Base-by-base conservation (phyloP, 106 monocot species). In the Narthecium ossifragum region DNA sequence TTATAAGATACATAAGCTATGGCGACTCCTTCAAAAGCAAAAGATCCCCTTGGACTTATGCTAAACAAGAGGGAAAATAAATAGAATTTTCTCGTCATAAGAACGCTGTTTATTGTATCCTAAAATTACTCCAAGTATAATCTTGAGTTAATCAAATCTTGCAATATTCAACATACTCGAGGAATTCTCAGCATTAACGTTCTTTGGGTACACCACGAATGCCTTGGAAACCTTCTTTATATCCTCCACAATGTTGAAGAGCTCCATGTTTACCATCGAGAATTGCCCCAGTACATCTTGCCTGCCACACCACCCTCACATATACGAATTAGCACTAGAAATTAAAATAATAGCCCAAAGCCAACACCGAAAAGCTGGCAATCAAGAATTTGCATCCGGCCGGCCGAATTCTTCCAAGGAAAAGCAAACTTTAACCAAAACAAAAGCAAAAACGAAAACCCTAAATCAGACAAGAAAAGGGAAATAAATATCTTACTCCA, bases 241-340 rank as follows among this genome's bases (percentile, higher is more conserved):
- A 50, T 94, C 94, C 53, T 94, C 94, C 59, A 94, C 85, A 6
- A 94, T 90, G 74, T 76, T 94, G 75, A 75, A 86, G 57, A 94
- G 94, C 75, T 94, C 94, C 83, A 94, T 74, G 55, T 82, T 94
- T 21, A 94, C 90, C 94, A 94, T 94, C 17, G 94, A 96, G 61
- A 90, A 96, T 67, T 96, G 90, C 18, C 86, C 86, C 4, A 90
- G 41, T 28, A 75, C 86, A 57, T 86, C 94, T 62, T 86, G 80
- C 94, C 94, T 96, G 64, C 66, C 47, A 63, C 23, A 49, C 11
- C 25, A 57, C 22, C 60, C 26, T 31, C n/a, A 39, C 6, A 54
- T 10, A 50, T 48, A n/a, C 36, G 43, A 50, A 13, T 30, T 52
- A 18, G 41, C 31, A 17, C 17, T 6, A 43, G 4, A 43, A 4